Base-by-base conservation (phyloP, 192 early-diverging fungal species). In the Backusella mclennaniae region DNA sequence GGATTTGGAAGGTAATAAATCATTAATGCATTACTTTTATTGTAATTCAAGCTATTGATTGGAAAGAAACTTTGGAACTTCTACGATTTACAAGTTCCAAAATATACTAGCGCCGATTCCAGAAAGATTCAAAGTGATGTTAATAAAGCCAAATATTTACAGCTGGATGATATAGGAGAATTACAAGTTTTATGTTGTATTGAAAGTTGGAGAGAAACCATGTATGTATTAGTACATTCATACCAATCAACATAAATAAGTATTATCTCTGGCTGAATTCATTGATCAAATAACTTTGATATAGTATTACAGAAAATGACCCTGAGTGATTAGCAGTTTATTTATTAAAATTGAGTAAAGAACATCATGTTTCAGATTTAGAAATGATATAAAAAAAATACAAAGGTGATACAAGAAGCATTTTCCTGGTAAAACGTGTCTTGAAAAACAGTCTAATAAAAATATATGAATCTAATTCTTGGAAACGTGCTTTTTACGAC, bases 1-100 rank as follows among this genome's bases (percentile, higher is more conserved):
- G 56, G 26, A 63, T 29, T 63, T 63, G 26, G 56, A 63, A 63
- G 26, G 56, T 63, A 29, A 63, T 59, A 59, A 59, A 59, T 59
- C 17, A 59, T 63, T 63, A 63, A 63, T 63, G 56, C 11, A 29
- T 63, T 63, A 4, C 26, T 29, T 59, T 63, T 26, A 29, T 63
- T 63, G 23, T 63, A 63, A 14, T 12, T 29, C 23, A 63, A 29
- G 23, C 56, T 29, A 29, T 63, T 63, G 56, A 12, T 3, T 59
- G 11, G 53, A 59, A 23, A 59, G 53, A 59, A 59, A 12, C 6
- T 4, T 59, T 23, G 53, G 53, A 59, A 59, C 53, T 59, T 59
- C 53, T 59, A 59, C 23, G 53, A 23, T 23, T 59, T 59, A 26
- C 53, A 26, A 21, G 53, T 26, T 59, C 53, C 21, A 59, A 59